Base-by-base conservation (phyloP, 2,329 filamentous ascomycete species). In the Lachnellula cervina region DNA sequence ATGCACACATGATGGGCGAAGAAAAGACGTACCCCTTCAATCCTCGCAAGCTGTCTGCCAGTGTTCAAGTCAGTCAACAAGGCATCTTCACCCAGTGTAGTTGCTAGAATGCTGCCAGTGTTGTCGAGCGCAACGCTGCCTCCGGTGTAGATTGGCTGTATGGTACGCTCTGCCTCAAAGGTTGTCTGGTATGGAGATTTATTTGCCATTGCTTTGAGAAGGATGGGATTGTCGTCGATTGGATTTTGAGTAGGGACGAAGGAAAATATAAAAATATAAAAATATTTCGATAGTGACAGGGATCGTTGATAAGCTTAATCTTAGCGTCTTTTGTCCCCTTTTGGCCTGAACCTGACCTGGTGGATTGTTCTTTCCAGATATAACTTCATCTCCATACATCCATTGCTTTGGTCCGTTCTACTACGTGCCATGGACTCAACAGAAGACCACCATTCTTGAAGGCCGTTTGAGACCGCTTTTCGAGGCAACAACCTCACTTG, bases 131-230 rank as follows among this genome's bases (percentile, higher is more conserved):
- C 85, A 57, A 96, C 85, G 62, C 89, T 87, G 44, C 94, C 94
- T 53, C 94, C 94, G 2, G 93, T 96, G 70, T 94, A 97, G 49
- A 97, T 93, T 19, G 94, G 94, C 66, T 91, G 89, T 54, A 99
- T 88, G 48, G 90, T 89, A 67, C 88, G 84, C 62, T 81, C 81
- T 56, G 88, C 83, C 68, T 95, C 89, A 72, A 97, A 99, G 3
- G 93, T 96, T 56, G 91, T 97, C 78, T 91, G 95, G 65, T 82
- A 77, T 17, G 81, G 77, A 57, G 82, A 75, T 71, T 83, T 84
- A 59, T 75, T 80, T 54, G 84, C 80, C 84, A 87, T 84, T 19
- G 3, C 25, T 16, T 13, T 54, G 59, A 72, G 49, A 52, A 19
- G 23, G 19, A 5, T 23, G n/a, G 17, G 8, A 37, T 5, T 11